Base-by-base conservation (phyloP, 306 rosid genomes). In the Malus domestica region DNA sequence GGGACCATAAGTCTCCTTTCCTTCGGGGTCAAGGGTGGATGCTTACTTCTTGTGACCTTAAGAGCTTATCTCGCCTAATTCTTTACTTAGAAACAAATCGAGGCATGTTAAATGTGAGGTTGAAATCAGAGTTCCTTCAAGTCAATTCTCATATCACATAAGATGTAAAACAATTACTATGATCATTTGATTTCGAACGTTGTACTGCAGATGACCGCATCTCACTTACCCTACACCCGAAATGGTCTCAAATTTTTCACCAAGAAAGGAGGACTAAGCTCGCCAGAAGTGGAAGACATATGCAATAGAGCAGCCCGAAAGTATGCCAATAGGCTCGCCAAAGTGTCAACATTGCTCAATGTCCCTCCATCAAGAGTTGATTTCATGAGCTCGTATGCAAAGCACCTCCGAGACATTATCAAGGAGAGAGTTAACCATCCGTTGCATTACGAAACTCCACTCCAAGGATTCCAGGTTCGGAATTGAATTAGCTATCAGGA, bases 191-290 rank as follows among this genome's bases (percentile, higher is more conserved):
- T n/a, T 58, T 60, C 15, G 54, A 71, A 30, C 49, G 72, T 35
- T 33, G 22, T 40, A 2, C 23, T 73, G 82, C 83, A 91, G 98
- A 91, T 94, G 91, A 94, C 98, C 16, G 98, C 98, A 0, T 94
- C 98, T 42, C 98, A 94, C 86, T 87, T 94, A 46, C 96, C 97
- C 2, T 94, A 87, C 76, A 94, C 98, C 0, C 83, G 98, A 1
- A 94, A 94, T 67, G 98, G 98, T 29, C 81, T 91, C 60, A 94
- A 94, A 54, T 94, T 91, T 58, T 94, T 94, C 79, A 94, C 97
- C 2, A 91, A 84, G 88, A 89, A 68, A 79, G 97, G 98, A 30
- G 98, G 97, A 3, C 52, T 94, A 62, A 88, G 86, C 44, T 90
- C 96, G 8, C 68, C 84, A 0, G 93, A 91, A 70, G 97, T 94